phyloP scores from a whole-genome alignment of 2,329 filamentous ascomycete species.

The Blastomyces silverae region DNA sequence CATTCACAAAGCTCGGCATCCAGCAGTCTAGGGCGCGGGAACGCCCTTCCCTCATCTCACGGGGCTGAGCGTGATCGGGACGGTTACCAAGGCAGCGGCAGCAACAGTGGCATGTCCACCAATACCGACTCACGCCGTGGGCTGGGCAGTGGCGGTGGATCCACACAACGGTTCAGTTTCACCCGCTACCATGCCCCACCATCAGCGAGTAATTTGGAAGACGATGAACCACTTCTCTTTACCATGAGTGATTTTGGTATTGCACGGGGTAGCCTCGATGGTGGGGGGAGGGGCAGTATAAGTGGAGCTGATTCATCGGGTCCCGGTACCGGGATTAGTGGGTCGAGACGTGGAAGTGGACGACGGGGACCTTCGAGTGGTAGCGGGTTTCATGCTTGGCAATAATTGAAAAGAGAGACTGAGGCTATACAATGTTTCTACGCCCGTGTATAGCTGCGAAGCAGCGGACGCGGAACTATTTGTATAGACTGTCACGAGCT shows the following conservation, averaged over 20 bases:
- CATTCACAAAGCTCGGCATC: constrained; percentile 38
- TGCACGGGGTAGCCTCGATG: constrained; percentile 40
- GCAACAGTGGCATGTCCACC: constrained; percentile 35
- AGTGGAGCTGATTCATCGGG: constrained; percentile 7
- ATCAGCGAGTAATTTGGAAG: constrained; percentile 30
- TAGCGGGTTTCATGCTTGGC: constrained; percentile 20
- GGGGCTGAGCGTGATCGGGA: constrained; percentile 35
- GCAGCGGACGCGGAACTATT: background rate
- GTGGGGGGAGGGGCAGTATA: constrained; percentile 23
- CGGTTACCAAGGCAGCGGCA: constrained; percentile 32
- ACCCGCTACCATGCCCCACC: constrained; percentile 30
- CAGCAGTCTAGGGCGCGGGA: constrained; percentile 36
- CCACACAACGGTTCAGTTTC: constrained; percentile 30
- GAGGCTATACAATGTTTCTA: background rate
- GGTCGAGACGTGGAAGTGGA: constrained; percentile 34
- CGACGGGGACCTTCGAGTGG: constrained; percentile 29
- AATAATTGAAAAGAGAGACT: constrained; percentile 18
- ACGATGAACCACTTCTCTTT: constrained; percentile 42
- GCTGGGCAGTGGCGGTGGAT: constrained; percentile 19
- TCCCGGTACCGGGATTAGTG: constrained; percentile 17
- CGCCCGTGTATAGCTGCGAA: background rate
- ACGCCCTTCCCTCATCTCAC: constrained; percentile 29
- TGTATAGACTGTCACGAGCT: background rate
- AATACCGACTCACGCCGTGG: constrained; percentile 33
- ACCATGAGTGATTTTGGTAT: constrained; percentile 44